These are phyloP conservation scores for Linaria vulgaris DNA, from an alignment of 257 asterid species.

Conservation along the genomic window DNA sequence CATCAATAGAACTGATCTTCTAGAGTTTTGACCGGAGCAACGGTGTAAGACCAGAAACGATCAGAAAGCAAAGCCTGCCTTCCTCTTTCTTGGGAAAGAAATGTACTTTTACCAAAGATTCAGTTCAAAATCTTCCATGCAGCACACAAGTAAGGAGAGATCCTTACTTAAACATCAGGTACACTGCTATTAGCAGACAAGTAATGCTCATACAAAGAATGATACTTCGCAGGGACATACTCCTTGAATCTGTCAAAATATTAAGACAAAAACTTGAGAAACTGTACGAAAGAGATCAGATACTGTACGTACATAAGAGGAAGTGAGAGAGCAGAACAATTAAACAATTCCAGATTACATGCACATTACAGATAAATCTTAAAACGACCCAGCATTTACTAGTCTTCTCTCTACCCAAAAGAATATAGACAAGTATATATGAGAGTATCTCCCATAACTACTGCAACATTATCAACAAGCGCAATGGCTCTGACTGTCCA, in stretches of 20 bases:
- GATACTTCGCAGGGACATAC: slow-evolving; percentile 73
- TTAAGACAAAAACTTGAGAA: slow-evolving; percentile 23
- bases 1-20: not conserved
- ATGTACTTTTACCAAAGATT: not conserved
- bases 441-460: not conserved
- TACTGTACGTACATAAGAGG: not conserved
- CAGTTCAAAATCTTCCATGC: not conserved
- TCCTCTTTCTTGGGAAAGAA: not conserved
- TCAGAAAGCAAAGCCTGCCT: not conserved
- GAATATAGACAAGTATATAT: no score
- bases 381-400: not conserved
- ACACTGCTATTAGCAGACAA: slow-evolving; percentile 38
- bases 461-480: not conserved
- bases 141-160: slow-evolving; percentile 18
- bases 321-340: not conserved
- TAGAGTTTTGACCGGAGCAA: not conserved
- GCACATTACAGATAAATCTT: not conserved
- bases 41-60: not conserved
- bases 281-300: not conserved
- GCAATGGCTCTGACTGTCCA: not conserved
- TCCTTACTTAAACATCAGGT: slow-evolving; percentile 38
- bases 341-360: not conserved
- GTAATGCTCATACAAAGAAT: slow-evolving; percentile 60
- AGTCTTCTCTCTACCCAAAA: no score
- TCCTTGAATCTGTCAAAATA: slow-evolving; percentile 78